phyloP scores from a whole-genome alignment of 2,329 filamentous ascomycete genomes.

The Aurifilum marmelostoma region DNA sequence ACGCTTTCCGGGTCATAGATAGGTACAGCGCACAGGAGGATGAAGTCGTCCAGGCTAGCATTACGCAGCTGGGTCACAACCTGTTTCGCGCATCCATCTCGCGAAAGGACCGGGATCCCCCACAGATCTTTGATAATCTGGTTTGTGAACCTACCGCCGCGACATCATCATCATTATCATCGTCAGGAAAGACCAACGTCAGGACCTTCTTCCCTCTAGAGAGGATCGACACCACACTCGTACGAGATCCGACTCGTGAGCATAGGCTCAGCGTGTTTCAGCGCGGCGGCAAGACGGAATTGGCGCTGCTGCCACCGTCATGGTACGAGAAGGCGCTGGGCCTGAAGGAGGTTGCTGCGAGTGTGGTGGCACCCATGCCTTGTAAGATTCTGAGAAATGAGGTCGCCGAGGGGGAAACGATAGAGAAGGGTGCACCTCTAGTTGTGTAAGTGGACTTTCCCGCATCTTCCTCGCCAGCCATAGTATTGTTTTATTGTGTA shows the following conservation, averaged over 20 bases:
- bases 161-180: constrained; percentile 31
- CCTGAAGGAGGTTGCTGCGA: constrained; percentile 77
- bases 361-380: constrained; percentile 92
- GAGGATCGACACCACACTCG: constrained; percentile 77
- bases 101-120: constrained; percentile 44
- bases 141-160: constrained; percentile 43
- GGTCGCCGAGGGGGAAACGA: constrained; percentile 77
- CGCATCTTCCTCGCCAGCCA: no score
- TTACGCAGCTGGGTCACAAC: constrained; percentile 52
- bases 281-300: constrained; percentile 61
- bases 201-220: constrained; percentile 82
- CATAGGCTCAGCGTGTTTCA: constrained; percentile 79
- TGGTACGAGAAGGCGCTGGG: constrained; percentile 92
- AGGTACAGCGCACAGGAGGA: constrained; percentile 65
- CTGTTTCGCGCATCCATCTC: constrained; percentile 52
- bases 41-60: constrained; percentile 58
- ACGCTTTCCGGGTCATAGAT: constrained; percentile 62
- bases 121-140: constrained; percentile 50
- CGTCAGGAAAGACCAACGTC: constrained; percentile 45
- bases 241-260: constrained; percentile 55
- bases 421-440: constrained; percentile 83
- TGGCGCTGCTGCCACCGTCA: constrained; percentile 62
- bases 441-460: constrained; percentile 66
- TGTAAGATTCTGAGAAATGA: constrained; percentile 94
- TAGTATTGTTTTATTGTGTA: no score